phyloP scores from a whole-genome alignment of 2,329 filamentous ascomycete species.

The Stagonosporopsis chrysanthemi region DNA sequence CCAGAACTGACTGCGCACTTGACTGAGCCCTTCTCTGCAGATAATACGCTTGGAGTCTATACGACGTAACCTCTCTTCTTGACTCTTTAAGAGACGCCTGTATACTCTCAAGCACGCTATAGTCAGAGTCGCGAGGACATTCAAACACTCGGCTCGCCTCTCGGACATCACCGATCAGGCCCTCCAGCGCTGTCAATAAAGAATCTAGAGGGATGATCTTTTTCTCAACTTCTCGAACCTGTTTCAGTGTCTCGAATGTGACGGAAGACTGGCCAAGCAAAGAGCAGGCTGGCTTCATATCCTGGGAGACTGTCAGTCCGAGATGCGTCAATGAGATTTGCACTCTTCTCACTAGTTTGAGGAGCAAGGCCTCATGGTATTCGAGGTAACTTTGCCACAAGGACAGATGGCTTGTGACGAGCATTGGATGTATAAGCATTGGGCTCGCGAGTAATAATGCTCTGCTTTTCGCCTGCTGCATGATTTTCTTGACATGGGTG shows the following conservation, averaged over 20 bases:
- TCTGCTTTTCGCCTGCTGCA: neutral
- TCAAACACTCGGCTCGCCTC: neutral
- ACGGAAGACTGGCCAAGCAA: neutral
- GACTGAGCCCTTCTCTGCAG: conserved; percentile 1
- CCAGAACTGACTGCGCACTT: conserved; percentile 4
- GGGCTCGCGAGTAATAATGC: neutral
- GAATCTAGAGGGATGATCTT: neutral
- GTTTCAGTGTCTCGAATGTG: conserved; percentile 7
- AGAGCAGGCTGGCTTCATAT: conserved; percentile 2
- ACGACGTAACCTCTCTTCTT: conserved; percentile 1
- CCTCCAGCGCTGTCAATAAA: neutral
- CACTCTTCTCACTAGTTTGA: neutral
- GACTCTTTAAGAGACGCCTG: neutral
- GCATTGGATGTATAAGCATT: conserved; percentile 6
- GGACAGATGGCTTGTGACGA: conserved; percentile 8
- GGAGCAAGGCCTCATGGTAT: neutral
- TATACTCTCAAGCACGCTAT: neutral
- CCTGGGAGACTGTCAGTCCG: neutral
- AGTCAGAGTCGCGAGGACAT: neutral
- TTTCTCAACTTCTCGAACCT: conserved; percentile 6
- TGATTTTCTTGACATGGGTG: neutral
- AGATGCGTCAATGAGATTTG: neutral
- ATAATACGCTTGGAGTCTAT: neutral
- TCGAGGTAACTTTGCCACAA: conserved; percentile 4
- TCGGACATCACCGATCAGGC: neutral